phyloP scores from a whole-genome alignment of 495 filamentous ascomycete species.

The Aspergillus leporis region DNA sequence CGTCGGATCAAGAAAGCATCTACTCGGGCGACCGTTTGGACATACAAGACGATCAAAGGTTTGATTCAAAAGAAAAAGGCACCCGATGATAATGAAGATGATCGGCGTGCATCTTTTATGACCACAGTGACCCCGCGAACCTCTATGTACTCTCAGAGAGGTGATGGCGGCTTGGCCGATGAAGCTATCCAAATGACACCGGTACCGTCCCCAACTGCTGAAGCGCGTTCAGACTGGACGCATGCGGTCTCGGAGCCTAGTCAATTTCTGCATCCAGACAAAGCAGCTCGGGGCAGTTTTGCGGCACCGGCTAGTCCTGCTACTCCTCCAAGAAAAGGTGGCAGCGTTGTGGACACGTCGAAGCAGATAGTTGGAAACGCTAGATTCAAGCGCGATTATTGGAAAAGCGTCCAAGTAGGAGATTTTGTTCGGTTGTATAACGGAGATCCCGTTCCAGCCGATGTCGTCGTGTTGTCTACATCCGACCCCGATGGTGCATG shows the following conservation, averaged over 20 bases:
- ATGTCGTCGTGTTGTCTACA: constrained; percentile 93
- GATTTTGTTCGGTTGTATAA: constrained; percentile 98
- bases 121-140: constrained; percentile 58
- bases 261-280: constrained; percentile 37
- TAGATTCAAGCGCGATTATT: constrained; percentile 86
- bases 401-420: constrained; percentile 95
- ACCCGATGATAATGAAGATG: constrained; percentile 37
- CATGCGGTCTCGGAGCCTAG: constrained; percentile 23
- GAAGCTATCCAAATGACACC: constrained; percentile 89
- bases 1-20: constrained; percentile 89
- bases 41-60: constrained; percentile 58
- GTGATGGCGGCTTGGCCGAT: constrained; percentile 52
- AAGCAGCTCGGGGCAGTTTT: constrained; percentile 32
- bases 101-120: constrained; percentile 65
- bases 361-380: constrained; percentile 62
- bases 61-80: constrained; percentile 36
- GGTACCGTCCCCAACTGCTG: constrained; percentile 77
- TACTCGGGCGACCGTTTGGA: constrained; percentile 57
- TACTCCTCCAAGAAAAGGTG: constrained; percentile 49
- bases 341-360: constrained; percentile 64
- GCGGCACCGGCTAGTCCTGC: constrained; percentile 24
- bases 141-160: constrained; percentile 61
- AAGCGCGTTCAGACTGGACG: constrained; percentile 42
- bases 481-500: constrained; percentile 94
- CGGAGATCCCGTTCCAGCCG: constrained; percentile 92